Evolutionary conservation across 78 protist genomes (phyloP), one percentile per base, ranked within the genome.

Genomic region (Dictyostelium citrinum): DNA sequence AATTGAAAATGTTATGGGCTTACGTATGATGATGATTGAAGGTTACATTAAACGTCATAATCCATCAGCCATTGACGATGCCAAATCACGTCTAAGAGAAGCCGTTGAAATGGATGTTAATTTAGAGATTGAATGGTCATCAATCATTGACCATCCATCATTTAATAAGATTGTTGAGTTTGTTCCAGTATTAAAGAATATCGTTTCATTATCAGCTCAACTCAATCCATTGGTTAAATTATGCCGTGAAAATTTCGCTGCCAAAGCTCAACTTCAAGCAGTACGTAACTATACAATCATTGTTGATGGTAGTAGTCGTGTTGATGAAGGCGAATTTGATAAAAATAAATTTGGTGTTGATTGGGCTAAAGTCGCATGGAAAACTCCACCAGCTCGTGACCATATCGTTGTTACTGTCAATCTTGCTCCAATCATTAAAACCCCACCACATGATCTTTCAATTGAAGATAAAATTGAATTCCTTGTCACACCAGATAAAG

Each of bases 271-370:
- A 41, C 43, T 88, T 29, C 35, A 76, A 70, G 7, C 24, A 16
- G 93, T 88, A 9, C 24, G 55, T 12, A 61, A 16, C 43, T 88
- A 78, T 29, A 88, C 93, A 8, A 79, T 88, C 27, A 29, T 39
- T 22, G 58, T 78, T 12, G 93, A 88, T 22, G 93, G 85, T 33
- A 17, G 29, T 60, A 33, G 43, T n/a, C 29, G 72, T 43, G 55
- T 88, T 14, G 45, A 88, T n/a, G 93, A 88, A 79, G 22, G 60
- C 12, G 93, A 88, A 46, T 88, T 88, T 51, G 33, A 43, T 46
- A 71, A 49, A 0, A 88, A 88, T 51, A 88, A 79, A n/a, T 88
- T 78, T 78, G 93, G 93, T 79, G 93, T 88, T 16, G 93, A 88
- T 49, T 88, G 93, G 93, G 79, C 81, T 37, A 81, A 82, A 64